Evolutionary conservation across 2,329 filamentous ascomycete genomes (phyloP).

Genomic region (Akanthomyces lecanii): DNA sequence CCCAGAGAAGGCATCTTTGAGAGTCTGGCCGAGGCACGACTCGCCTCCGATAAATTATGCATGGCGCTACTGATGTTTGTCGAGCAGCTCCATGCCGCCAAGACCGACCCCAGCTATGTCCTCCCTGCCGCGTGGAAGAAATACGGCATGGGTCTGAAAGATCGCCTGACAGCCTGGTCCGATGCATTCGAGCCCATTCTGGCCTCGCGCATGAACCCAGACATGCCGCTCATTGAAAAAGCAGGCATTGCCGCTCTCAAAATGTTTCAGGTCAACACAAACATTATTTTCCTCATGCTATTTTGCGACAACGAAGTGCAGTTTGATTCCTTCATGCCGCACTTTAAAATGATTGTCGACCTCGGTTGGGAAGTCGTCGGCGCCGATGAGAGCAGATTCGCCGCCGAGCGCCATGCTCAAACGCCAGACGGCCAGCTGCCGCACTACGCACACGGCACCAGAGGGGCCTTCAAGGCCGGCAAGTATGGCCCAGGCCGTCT

Average conservation of each 20-base stretch:
- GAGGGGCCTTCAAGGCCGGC: conserved; percentile 37
- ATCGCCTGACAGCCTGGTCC: conserved; percentile 52
- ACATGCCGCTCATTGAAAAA: conserved; percentile 51
- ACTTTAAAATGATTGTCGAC: conserved; percentile 53
- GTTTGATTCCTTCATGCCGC: conserved; percentile 51
- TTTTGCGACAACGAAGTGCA: conserved; percentile 55
- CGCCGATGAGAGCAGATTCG: conserved; percentile 52
- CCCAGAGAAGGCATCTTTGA: conserved; percentile 37
- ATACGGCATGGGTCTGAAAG: conserved; percentile 45
- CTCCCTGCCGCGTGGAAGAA: conserved; percentile 46
- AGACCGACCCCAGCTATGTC: conserved; percentile 49
- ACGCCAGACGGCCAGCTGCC: neutral
- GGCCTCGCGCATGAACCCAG: conserved; percentile 42
- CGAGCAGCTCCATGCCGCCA: conserved; percentile 47
- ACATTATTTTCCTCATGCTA: conserved; percentile 55
- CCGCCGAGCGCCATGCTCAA: conserved; percentile 36
- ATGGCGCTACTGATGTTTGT: conserved; percentile 56
- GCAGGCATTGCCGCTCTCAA: conserved; percentile 58
- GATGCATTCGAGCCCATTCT: conserved; percentile 54
- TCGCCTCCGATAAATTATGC: conserved; percentile 52
- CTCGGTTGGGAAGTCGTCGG: conserved; percentile 56
- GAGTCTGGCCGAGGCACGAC: conserved; percentile 50
- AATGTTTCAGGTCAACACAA: conserved; percentile 57
- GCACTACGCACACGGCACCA: conserved; percentile 9
- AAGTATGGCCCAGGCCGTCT: conserved; percentile 47